Evolutionary conservation across 768 basidiomycete species (phyloP).

Genomic region (Thelephora ganbajun): DNA sequence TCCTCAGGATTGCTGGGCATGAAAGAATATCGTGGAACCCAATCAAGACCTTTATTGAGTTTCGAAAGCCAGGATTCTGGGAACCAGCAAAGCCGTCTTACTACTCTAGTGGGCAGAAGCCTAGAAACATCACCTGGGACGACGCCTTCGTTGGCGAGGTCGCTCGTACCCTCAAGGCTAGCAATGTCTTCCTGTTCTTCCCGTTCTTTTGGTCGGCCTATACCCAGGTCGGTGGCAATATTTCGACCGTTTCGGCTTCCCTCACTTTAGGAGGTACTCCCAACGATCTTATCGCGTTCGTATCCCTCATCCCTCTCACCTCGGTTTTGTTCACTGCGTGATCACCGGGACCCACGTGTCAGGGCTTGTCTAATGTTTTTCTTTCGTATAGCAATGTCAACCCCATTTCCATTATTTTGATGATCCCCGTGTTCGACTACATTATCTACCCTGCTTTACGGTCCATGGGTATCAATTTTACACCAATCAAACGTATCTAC

Average conservation of each 20-base stretch:
- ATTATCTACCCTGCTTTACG: slow-evolving; percentile 35
- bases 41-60: too few species aligned
- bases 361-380: too few species aligned
- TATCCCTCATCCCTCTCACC: too few species aligned
- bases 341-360: too few species aligned
- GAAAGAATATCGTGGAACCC: too few species aligned
- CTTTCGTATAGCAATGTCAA: too few species aligned
- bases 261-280: slow-evolving; percentile 32
- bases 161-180: slow-evolving; percentile 30
- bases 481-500: slow-evolving; percentile 37
- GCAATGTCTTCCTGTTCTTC: slow-evolving; percentile 38
- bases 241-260: slow-evolving; percentile 33
- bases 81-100: slow-evolving; percentile 32
- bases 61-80: slow-evolving; percentile 24
- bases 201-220: slow-evolving; percentile 41
- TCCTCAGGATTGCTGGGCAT: too few species aligned
- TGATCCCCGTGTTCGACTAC: slow-evolving; percentile 37
- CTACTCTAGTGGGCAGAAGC: too few species aligned
- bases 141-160: slow-evolving; percentile 44
- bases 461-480: slow-evolving; percentile 29
- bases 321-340: too few species aligned
- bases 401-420: slow-evolving; percentile 26
- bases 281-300: slow-evolving; percentile 37
- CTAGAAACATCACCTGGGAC: slow-evolving; percentile 36
- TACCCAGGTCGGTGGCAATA: slow-evolving; percentile 37